Base-by-base conservation (phyloP, 2,329 filamentous ascomycete genomes). In the Aspergillus proliferans region DNA sequence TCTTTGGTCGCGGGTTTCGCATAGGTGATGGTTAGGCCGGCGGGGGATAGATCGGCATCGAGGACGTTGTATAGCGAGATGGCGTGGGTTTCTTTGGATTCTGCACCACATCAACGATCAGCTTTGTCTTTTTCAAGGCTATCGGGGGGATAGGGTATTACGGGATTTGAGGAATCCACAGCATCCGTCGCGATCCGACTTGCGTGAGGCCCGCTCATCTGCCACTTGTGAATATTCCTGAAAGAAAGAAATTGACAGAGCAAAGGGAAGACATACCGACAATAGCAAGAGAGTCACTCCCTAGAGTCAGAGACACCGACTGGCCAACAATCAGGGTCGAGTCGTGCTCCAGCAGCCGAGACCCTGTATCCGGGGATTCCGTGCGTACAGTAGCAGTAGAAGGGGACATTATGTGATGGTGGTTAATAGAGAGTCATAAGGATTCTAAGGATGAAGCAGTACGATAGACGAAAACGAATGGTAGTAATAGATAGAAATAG, bases 11-110 rank as follows among this genome's bases (percentile, higher is more conserved):
- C 65, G 1, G 78, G 76, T 28, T 79, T 71, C 43, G 88, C 88
- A 66, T 88, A 93, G 46, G 85, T 81, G 63, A 97, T 83, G 6
- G 78, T 79, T 45, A 95, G 71, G 26, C 79, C 76, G 47, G 74
- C 74, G 41, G 79, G 75, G 44, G 76, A 73, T 24, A 86, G 65
- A 56, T 88, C 83, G 36, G 86, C 88, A 85, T 88, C 94, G 44
- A 96, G 82, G 52, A 96, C 73, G 65, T 95, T 87, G 72, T 88
- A 91, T 52, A 89, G 85, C 2, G 87, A 84, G 26, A 96, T 85
- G 5, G 79, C 74, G 54, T 74, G 74, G 26, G 76, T 80, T 28
- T 72, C 71, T 51, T 78, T 77, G 26, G 71, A 65, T 51, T 67
- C 72, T 76, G 53, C 22, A 50, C 42, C 43, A 41, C 51, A 52